Conservation (phyloP, 345 rosid species). For the Pelargonium nanum region DNA sequence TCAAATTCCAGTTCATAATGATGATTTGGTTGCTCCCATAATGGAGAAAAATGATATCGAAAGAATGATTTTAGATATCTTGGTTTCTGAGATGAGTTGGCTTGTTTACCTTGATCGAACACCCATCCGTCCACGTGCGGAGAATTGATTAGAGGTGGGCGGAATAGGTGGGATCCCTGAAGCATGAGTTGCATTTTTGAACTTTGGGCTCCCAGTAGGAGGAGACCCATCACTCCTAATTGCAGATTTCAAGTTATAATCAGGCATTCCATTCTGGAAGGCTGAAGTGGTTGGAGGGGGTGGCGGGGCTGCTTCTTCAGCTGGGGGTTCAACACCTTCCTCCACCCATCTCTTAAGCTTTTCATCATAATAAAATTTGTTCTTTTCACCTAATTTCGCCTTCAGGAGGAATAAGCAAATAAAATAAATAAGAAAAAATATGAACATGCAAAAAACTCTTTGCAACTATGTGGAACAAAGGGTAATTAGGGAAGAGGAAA, state of each 20-base stretch:
- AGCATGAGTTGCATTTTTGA: conserved; percentile 44
- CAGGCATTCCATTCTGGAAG: conserved; percentile 53
- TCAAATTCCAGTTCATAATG: not conserved
- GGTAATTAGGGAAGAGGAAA: not conserved
- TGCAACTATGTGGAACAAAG: not conserved
- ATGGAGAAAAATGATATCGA: not conserved
- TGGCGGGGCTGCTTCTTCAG: conserved; percentile 66
- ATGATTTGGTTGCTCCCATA: not conserved
- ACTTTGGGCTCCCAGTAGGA: conserved; percentile 38
- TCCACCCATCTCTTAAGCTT: conserved; percentile 97
- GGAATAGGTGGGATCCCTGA: conserved; percentile 87
- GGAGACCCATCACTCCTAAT: conserved; percentile 41
- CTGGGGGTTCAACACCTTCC: conserved; percentile 83
- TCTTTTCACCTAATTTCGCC: conserved; percentile 91
- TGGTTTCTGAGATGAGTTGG: not conserved
- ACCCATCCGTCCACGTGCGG: conserved; percentile 84
- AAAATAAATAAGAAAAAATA: not conserved
- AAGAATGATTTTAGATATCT: too few species aligned
- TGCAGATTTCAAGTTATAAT: conserved; percentile 56
- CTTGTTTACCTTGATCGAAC: conserved; percentile 65
- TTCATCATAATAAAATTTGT: conserved; percentile 85
- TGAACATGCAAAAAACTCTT: not conserved
- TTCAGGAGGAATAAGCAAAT: conserved; percentile 16
- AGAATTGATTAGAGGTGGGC: conserved; percentile 64
- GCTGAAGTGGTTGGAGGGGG: conserved; percentile 79